These are phyloP conservation scores for Datura wrightii DNA, from an alignment of 257 asterid genomes.

Conservation along the genomic window DNA sequence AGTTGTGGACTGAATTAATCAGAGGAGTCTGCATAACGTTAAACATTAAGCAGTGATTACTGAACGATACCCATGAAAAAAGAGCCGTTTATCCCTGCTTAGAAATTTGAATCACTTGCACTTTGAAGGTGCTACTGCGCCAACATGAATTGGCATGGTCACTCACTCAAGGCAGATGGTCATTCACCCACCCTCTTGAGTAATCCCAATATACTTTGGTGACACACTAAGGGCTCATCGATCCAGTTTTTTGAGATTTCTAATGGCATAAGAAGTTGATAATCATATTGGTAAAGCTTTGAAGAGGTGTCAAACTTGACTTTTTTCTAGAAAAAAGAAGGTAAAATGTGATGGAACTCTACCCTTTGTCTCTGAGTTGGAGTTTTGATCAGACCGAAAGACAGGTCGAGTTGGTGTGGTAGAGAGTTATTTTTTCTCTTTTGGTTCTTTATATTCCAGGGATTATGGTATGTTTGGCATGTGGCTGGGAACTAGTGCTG, in stretches of 20 bases:
- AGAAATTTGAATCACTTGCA: constrained; percentile 19
- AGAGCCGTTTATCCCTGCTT: neutral
- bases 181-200: neutral
- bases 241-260: neutral
- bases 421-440: neutral
- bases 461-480: neutral
- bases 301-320: neutral
- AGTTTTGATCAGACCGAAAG: neutral
- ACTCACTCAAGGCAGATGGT: neutral
- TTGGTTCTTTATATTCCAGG: neutral
- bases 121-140: neutral
- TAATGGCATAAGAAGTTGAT: neutral
- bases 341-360: neutral
- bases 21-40: neutral
- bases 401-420: neutral
- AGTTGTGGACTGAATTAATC: neutral
- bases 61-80: neutral
- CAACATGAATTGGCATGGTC: neutral
- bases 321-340: neutral
- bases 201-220: neutral
- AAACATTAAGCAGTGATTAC: constrained; percentile 4
- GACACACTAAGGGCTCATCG: neutral
- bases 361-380: neutral
- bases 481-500: neutral
- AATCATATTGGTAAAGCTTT: neutral